These are phyloP conservation scores for Fulvia fulva DNA, from an alignment of 2,329 filamentous ascomycete species.

Conservation along the genomic window DNA sequence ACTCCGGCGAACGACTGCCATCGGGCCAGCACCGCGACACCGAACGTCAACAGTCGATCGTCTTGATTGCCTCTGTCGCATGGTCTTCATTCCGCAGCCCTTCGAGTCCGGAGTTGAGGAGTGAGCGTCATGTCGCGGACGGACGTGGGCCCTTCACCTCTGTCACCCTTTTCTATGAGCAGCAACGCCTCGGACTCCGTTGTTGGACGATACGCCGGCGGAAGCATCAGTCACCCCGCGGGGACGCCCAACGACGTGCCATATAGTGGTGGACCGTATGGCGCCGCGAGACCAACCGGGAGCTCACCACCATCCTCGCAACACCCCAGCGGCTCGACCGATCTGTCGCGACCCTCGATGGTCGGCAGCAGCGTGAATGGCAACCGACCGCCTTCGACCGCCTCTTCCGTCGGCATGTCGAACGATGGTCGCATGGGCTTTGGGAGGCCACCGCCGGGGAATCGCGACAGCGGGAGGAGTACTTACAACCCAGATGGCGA, in stretches of 20 bases:
- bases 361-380: constrained; percentile 37
- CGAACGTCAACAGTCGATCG: not conserved
- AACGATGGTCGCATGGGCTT: constrained; percentile 64
- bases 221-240: constrained; percentile 9
- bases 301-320: constrained; percentile 35
- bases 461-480: constrained; percentile 52
- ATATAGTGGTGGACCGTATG: constrained; percentile 29
- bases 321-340: constrained; percentile 39
- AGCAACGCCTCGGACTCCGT: constrained; percentile 62
- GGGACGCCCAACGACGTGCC: constrained; percentile 23
- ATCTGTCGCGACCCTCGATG: constrained; percentile 50
- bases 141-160: constrained; percentile 12
- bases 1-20: constrained; percentile 15
- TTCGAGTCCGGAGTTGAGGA: no score
- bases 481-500: constrained; percentile 51
- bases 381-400: constrained; percentile 68
- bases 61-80: not conserved
- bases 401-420: constrained; percentile 79
- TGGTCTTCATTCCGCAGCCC: constrained; percentile 6
- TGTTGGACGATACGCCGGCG: constrained; percentile 23
- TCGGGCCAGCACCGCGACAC: no score
- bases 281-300: constrained; percentile 27
- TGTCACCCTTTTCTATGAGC: constrained; percentile 76
- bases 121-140: not conserved
- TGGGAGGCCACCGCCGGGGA: constrained; percentile 13